Base-by-base conservation (phyloP, 371 early-diverging fungal genomes). In the Rhizomucor miehei region DNA sequence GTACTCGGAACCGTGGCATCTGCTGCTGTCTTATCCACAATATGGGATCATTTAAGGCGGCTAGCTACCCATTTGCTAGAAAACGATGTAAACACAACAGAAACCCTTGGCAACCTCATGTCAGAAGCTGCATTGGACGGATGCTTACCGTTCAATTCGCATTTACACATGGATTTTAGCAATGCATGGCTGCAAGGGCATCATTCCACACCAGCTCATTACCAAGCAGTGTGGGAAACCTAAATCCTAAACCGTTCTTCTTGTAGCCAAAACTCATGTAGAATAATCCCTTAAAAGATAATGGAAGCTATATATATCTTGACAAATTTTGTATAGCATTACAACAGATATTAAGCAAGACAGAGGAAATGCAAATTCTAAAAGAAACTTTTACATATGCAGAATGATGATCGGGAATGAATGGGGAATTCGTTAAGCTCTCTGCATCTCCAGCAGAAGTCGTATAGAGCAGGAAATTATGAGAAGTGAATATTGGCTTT, bases 401-500 rank as follows among this genome's bases (percentile, higher is more conserved):
- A 29, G 29, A 29, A 29, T 29, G 29, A 3, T 5, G 8, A 29
- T 29, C 8, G 29, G 29, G 29, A 29, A 29, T 29, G 29, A 29
- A 29, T 29, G 8, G 29, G 29, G 29, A 29, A 29, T 29, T 29
- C 29, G 29, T 29, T n/a, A n/a, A n/a, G 29, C 29, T 29, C 29
- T 29, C 29, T 29, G 29, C 29, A 29, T 29, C n/a, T n/a, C 8
- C 29, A 29, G 29, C 29, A 29, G 29, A 29, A 8, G 29, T 29
- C n/a, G n/a, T n/a, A n/a, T n/a, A 44, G 16, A 14, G n/a, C n/a
- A n/a, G n/a, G 11, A 21, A 5, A 20, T 54, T 69, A 75, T 62
- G 75, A 76, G 57, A 90, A 90, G 64, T 90, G 91, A 57, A 90
- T 87, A 45, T 77, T 73, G 43, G 83, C 89, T 45, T 85, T 76